Evolutionary conservation across 129 eudicot species (phyloP).

Genomic region (Glebionis coronaria): DNA sequence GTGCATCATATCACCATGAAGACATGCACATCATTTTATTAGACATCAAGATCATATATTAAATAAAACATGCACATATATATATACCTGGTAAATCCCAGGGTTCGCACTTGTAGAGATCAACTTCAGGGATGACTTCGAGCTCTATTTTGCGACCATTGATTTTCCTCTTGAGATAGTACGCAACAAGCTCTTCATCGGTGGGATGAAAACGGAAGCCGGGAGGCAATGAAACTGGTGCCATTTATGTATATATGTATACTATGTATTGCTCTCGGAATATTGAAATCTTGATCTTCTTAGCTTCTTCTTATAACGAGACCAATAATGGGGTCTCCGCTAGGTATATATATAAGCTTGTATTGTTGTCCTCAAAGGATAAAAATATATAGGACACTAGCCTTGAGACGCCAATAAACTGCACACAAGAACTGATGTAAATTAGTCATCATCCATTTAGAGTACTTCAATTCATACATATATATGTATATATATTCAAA

Average conservation of each 20-base stretch:
- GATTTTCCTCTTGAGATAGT: conserved; percentile 86
- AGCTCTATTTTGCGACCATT: conserved; percentile 84
- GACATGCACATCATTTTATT: conserved; percentile 11
- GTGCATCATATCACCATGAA: conserved; percentile 20
- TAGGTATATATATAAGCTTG: conserved; percentile 22
- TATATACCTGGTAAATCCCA: conserved; percentile 93
- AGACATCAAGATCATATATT: neutral
- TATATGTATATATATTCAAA: neutral
- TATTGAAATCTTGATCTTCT: conserved; percentile 20
- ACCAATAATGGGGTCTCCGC: conserved; percentile 18
- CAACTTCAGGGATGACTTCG: conserved; percentile 93
- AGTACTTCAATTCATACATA: neutral
- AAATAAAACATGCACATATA: neutral
- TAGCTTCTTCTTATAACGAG: conserved; percentile 14
- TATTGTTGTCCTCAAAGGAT: conserved; percentile 26
- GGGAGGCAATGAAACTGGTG: conserved; percentile 97
- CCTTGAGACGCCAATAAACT: conserved; percentile 34
- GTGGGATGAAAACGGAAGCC: conserved; percentile 96
- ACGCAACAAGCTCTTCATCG: conserved; percentile 87
- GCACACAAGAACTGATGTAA: conserved; percentile 26
- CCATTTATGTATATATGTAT: conserved; percentile 37
- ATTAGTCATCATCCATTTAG: conserved; percentile 15
- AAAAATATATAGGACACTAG: conserved; percentile 27
- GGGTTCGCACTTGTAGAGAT: conserved; percentile 98
- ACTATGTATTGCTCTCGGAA: neutral